These are phyloP conservation scores for Dactylis glomerata DNA, from an alignment of 176 grass and related monocot genomes.

Conservation along the genomic window DNA sequence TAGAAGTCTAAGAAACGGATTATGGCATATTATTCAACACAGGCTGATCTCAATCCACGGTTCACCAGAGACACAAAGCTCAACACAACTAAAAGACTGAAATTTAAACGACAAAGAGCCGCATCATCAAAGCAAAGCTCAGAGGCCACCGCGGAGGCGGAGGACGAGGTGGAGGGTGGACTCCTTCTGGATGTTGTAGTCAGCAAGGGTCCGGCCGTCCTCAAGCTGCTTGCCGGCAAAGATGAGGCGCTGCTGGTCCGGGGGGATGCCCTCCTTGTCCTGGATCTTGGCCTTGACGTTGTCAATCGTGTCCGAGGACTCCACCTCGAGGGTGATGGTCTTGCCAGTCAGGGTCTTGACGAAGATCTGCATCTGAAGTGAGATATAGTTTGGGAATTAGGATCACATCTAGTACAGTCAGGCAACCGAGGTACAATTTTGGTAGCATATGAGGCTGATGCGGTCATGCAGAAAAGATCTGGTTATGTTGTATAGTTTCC, in stretches of 20 bases:
- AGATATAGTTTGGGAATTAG: background rate
- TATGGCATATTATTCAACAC: background rate
- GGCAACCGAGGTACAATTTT: background rate
- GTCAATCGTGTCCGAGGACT: background rate
- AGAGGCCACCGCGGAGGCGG: slow-evolving; percentile 14
- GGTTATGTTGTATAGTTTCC: too few relatives aligned
- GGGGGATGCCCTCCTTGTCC: slow-evolving; percentile 71
- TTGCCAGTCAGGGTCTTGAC: background rate
- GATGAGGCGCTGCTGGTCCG: slow-evolving; percentile 54
- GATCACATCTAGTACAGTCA: background rate
- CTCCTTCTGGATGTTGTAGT: slow-evolving; percentile 66
- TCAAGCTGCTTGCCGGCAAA: slow-evolving; percentile 53
- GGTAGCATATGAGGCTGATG: too few relatives aligned
- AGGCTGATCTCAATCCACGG: background rate
- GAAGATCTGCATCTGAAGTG: slow-evolving; percentile 59
- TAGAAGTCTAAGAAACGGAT: background rate
- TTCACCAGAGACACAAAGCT: background rate
- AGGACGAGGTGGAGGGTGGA: slow-evolving; percentile 46
- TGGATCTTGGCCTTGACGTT: slow-evolving; percentile 67
- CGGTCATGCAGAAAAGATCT: too few relatives aligned
- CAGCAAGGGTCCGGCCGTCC: slow-evolving; percentile 40
- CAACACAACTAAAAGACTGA: too few relatives aligned
- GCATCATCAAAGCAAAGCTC: background rate
- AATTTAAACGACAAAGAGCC: too few relatives aligned
- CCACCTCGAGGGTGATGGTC: background rate